Base-by-base conservation (phyloP, 495 filamentous ascomycete genomes). In the Thermothielavioides terrestris region DNA sequence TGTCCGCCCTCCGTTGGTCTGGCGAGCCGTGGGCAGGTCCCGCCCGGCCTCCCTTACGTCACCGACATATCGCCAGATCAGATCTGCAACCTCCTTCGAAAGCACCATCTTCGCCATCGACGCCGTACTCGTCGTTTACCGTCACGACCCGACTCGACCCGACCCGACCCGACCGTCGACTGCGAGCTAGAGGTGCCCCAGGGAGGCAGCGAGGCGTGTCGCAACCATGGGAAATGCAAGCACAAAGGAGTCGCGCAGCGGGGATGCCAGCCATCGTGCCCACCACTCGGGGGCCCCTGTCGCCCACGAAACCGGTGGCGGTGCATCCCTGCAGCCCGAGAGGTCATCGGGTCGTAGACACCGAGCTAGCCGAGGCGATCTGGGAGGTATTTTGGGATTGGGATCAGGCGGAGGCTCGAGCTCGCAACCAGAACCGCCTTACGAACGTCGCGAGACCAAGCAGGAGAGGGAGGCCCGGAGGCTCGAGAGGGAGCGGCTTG, bases 391-490 rank as follows among this genome's bases (percentile, higher is more conserved):
- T 11, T 26, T 65, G 18, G 57, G 60, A 1, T 23, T 63, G 18
- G 53, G 47, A 1, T 17, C 55, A 4, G 15, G 43, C 1, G 56
- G 43, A 7, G 56, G 54, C 46, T 62, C 61, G 2, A 46, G 57
- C 23, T 60, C 63, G 6, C 53, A 59, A 11, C 18, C 55, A 2
- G 59, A 64, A 6, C 61, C 58, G 6, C 69, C 67, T 6, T 67
- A 69, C 21, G 76, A 80, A 53, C 78, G 83, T 36, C 74, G 85
- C 49, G 92, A 95, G 65, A 95, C 88, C 10, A 94, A 84, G 68
- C 88, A 91, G 61, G 92, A 96, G 64, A 78, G 86, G 47, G 92
- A 97, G 64, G 85, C 85, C 8, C 79, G 91, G 46, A 87, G 84
- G 52, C 62, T 85, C 53, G 92, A 95, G 67, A 84, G 80, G 64